phyloP scores from a whole-genome alignment of 2,329 filamentous ascomycete species.

The Raffaelea deltoideospora region DNA sequence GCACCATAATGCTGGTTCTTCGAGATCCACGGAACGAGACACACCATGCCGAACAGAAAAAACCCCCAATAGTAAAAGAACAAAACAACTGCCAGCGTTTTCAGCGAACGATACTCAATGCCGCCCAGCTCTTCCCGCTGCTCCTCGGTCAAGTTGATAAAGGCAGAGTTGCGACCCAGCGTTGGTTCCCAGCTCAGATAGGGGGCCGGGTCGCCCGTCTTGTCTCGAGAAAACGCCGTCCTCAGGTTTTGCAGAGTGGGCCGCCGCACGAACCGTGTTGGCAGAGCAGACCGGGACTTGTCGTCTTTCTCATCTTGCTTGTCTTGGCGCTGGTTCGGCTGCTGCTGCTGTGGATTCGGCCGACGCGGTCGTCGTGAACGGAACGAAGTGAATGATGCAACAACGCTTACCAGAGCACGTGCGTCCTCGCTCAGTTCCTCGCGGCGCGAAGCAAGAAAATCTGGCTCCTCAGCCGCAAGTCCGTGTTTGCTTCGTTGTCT shows the following conservation, averaged over 20 bases:
- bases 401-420: conserved; percentile 24
- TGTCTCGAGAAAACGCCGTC: conserved; percentile 37
- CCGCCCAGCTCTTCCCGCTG: conserved; percentile 91
- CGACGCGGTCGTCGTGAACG: conserved; percentile 26
- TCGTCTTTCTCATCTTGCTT: conserved; percentile 22
- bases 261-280: conserved; percentile 18
- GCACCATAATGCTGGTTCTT: conserved; percentile 43
- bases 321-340: conserved; percentile 13
- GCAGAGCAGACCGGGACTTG: conserved; percentile 14
- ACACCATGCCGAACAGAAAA: conserved; percentile 58
- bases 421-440: conserved; percentile 29
- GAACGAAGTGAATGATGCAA: conserved; percentile 24
- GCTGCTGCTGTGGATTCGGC: conserved; percentile 5
- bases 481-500: too few relatives aligned
- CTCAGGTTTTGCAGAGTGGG: conserved; percentile 45
- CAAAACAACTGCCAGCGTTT: conserved; percentile 67
- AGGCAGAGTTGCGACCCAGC: conserved; percentile 82
- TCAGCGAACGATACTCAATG: conserved; percentile 87
- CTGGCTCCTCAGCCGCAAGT: too few relatives aligned
- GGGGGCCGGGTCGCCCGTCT: conserved; percentile 47
- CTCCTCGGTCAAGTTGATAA: conserved; percentile 73
- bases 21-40: conserved; percentile 68
- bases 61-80: conserved; percentile 72
- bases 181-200: conserved; percentile 94
- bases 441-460: conserved; percentile 15